A percentile compares a stretch with the other conserved stretches of the same genome.
These are phyloP conservation scores for Whalleya microplaca DNA, from an alignment of 2,329 filamentous ascomycete species.

Conservation along the genomic window DNA sequence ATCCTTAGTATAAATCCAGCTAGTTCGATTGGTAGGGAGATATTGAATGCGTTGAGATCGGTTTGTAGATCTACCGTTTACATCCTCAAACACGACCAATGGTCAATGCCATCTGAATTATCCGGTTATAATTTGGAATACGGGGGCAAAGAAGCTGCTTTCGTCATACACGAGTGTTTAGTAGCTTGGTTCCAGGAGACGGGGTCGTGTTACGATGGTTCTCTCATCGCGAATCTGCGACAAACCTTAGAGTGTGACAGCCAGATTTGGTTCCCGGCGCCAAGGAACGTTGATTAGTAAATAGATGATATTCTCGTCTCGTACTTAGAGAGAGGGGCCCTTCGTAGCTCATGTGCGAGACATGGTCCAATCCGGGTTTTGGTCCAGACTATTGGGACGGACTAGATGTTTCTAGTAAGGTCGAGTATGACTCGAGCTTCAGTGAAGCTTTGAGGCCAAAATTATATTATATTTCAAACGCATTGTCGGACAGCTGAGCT, in stretches of 20 bases:
- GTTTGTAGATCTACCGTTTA: not conserved
- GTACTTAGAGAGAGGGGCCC: not conserved
- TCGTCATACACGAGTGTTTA: slow-evolving; percentile 15
- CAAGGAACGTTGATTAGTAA: slow-evolving; percentile 23
- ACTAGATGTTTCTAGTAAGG: slow-evolving; percentile 13
- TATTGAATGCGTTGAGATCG: not conserved
- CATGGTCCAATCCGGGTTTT: slow-evolving; percentile 27
- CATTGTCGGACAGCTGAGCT: not conserved
- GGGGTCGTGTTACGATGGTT: slow-evolving; percentile 23
- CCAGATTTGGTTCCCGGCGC: slow-evolving; percentile 23
- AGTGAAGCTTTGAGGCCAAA: slow-evolving; percentile 2
- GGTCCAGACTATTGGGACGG: slow-evolving; percentile 27
- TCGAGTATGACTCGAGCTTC: slow-evolving; percentile 12
- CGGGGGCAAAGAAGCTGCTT: not conserved
- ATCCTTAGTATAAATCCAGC: not conserved
- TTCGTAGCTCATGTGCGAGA: slow-evolving; percentile 26
- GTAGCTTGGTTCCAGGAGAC: slow-evolving; percentile 23
- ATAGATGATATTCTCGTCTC: slow-evolving; percentile 1
- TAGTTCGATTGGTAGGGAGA: not conserved
- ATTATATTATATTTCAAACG: slow-evolving; percentile 2
- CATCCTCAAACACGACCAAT: not conserved
- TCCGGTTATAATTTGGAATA: not conserved
- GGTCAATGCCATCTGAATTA: not conserved
- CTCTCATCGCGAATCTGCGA: slow-evolving; percentile 30
- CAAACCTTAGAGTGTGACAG: slow-evolving; percentile 22